These are phyloP conservation scores for Malbranchea zuffiana DNA, from an alignment of 2,329 filamentous ascomycete genomes.

Conservation along the genomic window DNA sequence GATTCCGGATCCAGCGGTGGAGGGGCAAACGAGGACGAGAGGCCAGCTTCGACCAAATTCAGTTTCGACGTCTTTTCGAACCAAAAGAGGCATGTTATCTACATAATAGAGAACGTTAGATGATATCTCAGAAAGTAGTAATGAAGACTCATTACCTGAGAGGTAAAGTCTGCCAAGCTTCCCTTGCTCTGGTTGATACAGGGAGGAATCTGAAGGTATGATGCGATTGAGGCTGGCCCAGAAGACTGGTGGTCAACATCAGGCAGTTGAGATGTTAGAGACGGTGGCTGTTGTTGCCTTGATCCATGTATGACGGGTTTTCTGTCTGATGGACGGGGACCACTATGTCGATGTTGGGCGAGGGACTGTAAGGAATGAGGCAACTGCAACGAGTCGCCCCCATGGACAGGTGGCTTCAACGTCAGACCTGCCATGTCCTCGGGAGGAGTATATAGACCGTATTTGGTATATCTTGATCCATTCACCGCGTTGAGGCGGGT, in stretches of 20 bases:
- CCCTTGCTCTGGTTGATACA: conserved; percentile 67
- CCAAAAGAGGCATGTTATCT: conserved; percentile 97
- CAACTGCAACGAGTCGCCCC: conserved; percentile 19
- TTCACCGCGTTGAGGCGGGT: no score
- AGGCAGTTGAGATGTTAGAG: conserved; percentile 19
- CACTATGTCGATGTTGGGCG: conserved; percentile 16
- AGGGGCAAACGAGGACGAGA: conserved; percentile 36
- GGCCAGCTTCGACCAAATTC: conserved; percentile 55
- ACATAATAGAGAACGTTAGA: conserved; percentile 8
- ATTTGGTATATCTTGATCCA: no score
- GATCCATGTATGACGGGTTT: conserved; percentile 7
- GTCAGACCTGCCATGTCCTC: conserved; percentile 34
- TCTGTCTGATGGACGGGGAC: neutral
- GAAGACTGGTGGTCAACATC: conserved; percentile 20
- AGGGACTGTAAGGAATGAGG: conserved; percentile 6
- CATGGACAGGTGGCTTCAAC: conserved; percentile 28
- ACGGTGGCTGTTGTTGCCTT: conserved; percentile 18
- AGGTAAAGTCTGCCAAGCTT: conserved; percentile 70
- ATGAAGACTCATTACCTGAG: conserved; percentile 48
- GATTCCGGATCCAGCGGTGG: conserved; percentile 58
- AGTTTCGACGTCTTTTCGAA: conserved; percentile 81
- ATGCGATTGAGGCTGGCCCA: conserved; percentile 31
- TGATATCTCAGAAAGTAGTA: conserved; percentile 7
- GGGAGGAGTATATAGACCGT: conserved; percentile 34
- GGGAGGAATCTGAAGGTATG: conserved; percentile 57